phyloP scores from a whole-genome alignment of 2,329 filamentous ascomycete genomes.

The Microcera coccophila region DNA sequence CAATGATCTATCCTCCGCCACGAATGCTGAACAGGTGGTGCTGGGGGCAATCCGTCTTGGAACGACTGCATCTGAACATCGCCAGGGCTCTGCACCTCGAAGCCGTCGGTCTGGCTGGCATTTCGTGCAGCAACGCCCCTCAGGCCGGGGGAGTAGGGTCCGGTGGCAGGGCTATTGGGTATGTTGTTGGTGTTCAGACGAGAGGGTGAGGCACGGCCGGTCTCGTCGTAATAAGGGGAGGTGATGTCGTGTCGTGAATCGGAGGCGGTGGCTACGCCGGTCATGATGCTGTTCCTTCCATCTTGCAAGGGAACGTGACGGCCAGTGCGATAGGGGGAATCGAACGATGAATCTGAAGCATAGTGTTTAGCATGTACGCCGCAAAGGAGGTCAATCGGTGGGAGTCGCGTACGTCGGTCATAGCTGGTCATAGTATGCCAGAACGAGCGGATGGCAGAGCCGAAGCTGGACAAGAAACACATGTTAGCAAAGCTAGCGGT shows the following conservation, averaged over 20 bases:
- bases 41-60: conserved; percentile 82
- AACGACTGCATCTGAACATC: conserved; percentile 98
- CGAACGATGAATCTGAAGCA: conserved; percentile 75
- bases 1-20: conserved; percentile 93
- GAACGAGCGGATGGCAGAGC: conserved; percentile 77
- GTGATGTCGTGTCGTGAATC: conserved; percentile 85
- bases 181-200: not conserved
- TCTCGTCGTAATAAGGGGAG: conserved; percentile 73
- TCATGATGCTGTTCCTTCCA: conserved; percentile 75
- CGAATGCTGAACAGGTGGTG: conserved; percentile 82
- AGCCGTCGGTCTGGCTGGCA: conserved; percentile 59
- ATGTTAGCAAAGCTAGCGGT: conserved; percentile 17
- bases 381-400: conserved; percentile 3
- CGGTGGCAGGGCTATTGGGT: conserved; percentile 47
- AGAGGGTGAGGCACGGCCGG: conserved; percentile 49
- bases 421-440: conserved; percentile 87
- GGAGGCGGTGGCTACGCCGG: conserved; percentile 81
- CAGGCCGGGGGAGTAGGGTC: conserved; percentile 86
- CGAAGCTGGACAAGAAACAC: conserved; percentile 46
- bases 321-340: conserved; percentile 89
- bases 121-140: conserved; percentile 70
- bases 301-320: conserved; percentile 85
- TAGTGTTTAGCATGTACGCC: conserved; percentile 16
- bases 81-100: conserved; percentile 67
- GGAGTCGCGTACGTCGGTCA: conserved; percentile 55